Percentiles rank a stretch among this genome's conserved stretches.
Evolutionary conservation across 2,329 filamentous ascomycete genomes (phyloP).

Genomic region (Pseudogymnoascus sp.): DNA sequence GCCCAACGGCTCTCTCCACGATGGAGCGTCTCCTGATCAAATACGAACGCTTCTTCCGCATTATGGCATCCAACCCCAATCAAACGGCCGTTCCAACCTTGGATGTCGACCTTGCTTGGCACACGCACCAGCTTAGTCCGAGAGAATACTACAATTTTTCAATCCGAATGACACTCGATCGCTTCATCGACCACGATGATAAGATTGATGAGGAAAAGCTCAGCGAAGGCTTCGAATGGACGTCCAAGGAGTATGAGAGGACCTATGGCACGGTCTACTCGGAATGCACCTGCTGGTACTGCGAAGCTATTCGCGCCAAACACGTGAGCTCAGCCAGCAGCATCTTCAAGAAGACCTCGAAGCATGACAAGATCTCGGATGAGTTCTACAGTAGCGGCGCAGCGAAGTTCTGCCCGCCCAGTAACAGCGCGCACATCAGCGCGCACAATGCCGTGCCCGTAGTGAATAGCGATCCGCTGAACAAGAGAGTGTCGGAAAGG

Average conservation of each 20-base stretch:
- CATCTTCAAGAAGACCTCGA: conserved; percentile 35
- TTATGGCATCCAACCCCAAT: conserved; percentile 42
- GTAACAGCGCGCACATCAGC: conserved; percentile 60
- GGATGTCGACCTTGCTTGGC: conserved; percentile 69
- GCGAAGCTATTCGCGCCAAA: conserved; percentile 56
- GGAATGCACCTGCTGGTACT: conserved; percentile 78
- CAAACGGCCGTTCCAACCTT: conserved; percentile 58
- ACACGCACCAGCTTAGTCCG: conserved; percentile 68
- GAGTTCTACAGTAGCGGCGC: conserved; percentile 40
- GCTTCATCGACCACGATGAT: conserved; percentile 75
- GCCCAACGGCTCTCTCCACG: conserved; percentile 52
- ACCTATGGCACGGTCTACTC: conserved; percentile 58
- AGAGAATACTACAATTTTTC: conserved; percentile 53
- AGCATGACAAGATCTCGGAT: conserved; percentile 38
- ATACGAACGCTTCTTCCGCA: conserved; percentile 52
- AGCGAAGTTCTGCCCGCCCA: conserved; percentile 42
- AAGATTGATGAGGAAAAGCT: conserved; percentile 65
- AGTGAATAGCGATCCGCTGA: conserved; percentile 13
- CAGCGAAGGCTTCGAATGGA: conserved; percentile 61
- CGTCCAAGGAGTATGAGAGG: conserved; percentile 59
- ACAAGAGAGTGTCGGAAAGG: conserved; percentile 21
- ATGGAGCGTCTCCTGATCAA: conserved; percentile 57
- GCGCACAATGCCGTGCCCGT: conserved; percentile 57
- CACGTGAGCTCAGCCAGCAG: conserved; percentile 40
- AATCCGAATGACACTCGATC: conserved; percentile 32